These are phyloP conservation scores for Aspergillus biplanus DNA, from an alignment of 495 filamentous ascomycete genomes.

Conservation along the genomic window DNA sequence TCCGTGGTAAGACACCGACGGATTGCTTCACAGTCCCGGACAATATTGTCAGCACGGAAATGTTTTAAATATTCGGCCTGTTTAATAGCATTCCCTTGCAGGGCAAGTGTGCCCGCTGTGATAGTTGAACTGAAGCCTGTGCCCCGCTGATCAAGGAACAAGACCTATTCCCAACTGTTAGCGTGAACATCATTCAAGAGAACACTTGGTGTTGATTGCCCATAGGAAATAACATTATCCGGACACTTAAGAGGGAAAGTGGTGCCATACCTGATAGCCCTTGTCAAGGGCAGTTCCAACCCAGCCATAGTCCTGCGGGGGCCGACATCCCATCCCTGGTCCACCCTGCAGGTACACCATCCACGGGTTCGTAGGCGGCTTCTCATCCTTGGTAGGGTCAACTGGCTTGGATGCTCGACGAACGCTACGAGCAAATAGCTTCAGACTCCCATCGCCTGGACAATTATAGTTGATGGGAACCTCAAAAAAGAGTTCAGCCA, in stretches of 20 bases:
- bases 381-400: conserved; percentile 52
- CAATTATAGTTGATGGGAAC: conserved; percentile 76
- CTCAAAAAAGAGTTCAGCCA: conserved; percentile 83
- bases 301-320: conserved; percentile 72
- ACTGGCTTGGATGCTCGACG: conserved; percentile 65
- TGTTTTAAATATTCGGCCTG: conserved; percentile 84
- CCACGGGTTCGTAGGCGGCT: conserved; percentile 58
- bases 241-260: neutral
- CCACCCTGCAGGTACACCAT: conserved; percentile 74
- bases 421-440: conserved; percentile 77
- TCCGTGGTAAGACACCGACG: conserved; percentile 70
- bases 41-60: conserved; percentile 88
- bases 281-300: conserved; percentile 71
- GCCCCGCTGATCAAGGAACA: conserved; percentile 87
- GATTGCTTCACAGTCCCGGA: conserved; percentile 87
- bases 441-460: conserved; percentile 62
- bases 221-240: neutral
- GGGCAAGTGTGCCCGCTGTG: conserved; percentile 67
- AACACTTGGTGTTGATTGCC: neutral
- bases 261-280: conserved; percentile 67
- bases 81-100: conserved; percentile 60
- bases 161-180: conserved; percentile 51
- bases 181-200: neutral
- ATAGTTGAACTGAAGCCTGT: conserved; percentile 84
- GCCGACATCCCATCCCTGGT: conserved; percentile 72